Evolutionary conservation across 2,329 filamentous ascomycete species (phyloP), one percentile per base, ranked within the genome.

Genomic region (Pseudogymnoascus sp.): DNA sequence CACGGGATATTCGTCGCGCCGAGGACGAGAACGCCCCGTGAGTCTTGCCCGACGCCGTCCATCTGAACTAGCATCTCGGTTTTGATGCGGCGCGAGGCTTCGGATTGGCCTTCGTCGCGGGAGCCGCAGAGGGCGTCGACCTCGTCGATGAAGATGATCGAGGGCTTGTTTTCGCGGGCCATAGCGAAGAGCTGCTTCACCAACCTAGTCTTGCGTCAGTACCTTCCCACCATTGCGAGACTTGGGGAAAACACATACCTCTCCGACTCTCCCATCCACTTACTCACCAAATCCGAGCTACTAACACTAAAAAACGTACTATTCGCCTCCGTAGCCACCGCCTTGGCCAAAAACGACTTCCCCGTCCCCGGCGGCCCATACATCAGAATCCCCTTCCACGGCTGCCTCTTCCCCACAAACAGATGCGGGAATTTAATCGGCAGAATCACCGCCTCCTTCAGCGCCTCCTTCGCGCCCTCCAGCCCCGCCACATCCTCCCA

Each of bases 191-290:
- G 84, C 67, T 96, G 90, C 74, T 97, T 97, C 64, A 99, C 95
- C 31, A 34, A 34, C 31, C 31, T 34, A 34, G 31, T 12, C 31
- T 4, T 12, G 11, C 1, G 2, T 34, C 3, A 34, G 31, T 1
- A 34, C 2, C 10, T 34, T 12, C 28, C 28, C 11, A 31, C 31
- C 31, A 34, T 34, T 34, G 3, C 1, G 11, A 11, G 2, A 34
- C 11, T 1, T 5, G 60, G 70, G 31, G 69, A 67, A 64, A n/a
- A 25, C 18, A 70, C 81, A 59, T 79, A 96, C 91, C 92, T 86
- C 85, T 99, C 95, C 81, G 90, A 96, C 78, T 99, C 95, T 79
- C 95, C 95, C 95, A 99, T 99, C 95, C 95, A 99, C 75, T 99
- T 99, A 76, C 91, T 96, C 66, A 99, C 95, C 76, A 99, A 77